A percentile compares a stretch with the other conserved stretches of the same genome.
Conservation (phyloP, 148 eudicot species). For the Silene conica region DNA sequence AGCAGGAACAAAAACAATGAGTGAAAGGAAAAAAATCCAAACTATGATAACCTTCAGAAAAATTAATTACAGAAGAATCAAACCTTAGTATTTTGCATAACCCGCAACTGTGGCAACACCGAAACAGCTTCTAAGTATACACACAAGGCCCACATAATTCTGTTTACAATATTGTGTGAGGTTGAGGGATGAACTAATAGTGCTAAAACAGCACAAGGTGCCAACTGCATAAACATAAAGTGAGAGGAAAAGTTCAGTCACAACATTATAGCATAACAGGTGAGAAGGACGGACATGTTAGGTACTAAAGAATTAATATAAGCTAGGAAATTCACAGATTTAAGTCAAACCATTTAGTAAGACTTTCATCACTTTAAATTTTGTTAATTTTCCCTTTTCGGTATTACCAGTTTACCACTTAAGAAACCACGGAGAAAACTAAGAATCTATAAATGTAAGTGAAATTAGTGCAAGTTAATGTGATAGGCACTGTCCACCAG, state of each 20-base stretch:
- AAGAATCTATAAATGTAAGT: no score
- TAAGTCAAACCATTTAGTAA: no score
- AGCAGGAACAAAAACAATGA: conserved; percentile 11
- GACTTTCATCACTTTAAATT: no score
- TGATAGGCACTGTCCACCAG: no score
- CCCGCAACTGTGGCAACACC: conserved; percentile 71
- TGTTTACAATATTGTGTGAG: conserved; percentile 27
- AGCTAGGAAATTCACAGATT: no score
- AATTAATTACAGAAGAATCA: conserved; percentile 34
- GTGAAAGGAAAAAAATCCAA: not conserved
- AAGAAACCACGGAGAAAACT: no score
- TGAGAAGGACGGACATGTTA: not conserved
- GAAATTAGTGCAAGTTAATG: no score
- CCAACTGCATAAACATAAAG: conserved; percentile 34
- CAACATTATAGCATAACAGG: not conserved
- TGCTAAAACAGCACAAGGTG: conserved; percentile 62
- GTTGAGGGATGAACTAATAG: conserved; percentile 66
- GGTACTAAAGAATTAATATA: not conserved
- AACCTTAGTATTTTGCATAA: conserved; percentile 94
- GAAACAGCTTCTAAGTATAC: conserved; percentile 79
- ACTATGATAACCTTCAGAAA: conserved; percentile 20
- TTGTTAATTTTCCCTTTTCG: no score
- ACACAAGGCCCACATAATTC: conserved; percentile 36
- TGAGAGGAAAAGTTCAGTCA: not conserved
- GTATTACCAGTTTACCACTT: no score